A percentile compares a stretch with the other conserved stretches of the same genome.
These are phyloP conservation scores for Trichoderma atroviride DNA, from an alignment of 2,329 filamentous ascomycete species.

Conservation along the genomic window DNA sequence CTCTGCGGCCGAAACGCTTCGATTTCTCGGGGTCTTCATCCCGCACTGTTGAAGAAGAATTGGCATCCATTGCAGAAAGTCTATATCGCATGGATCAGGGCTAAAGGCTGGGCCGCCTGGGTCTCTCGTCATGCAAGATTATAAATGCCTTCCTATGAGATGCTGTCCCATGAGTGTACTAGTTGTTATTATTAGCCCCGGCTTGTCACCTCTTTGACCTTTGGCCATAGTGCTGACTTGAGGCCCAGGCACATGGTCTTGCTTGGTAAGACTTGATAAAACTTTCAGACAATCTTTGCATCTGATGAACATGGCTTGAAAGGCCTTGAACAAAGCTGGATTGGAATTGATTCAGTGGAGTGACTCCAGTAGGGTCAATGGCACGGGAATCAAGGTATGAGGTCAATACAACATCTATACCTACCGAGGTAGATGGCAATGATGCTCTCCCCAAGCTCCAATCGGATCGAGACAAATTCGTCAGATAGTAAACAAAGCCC, in stretches of 20 bases:
- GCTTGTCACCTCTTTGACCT: slow-evolving; percentile 15
- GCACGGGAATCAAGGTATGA: background rate
- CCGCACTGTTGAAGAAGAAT: slow-evolving; percentile 47
- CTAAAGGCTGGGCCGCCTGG: slow-evolving; percentile 50
- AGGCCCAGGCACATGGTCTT: slow-evolving; percentile 42
- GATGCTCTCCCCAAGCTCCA: background rate
- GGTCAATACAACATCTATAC: background rate
- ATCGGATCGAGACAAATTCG: background rate
- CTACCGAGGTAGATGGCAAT: background rate
- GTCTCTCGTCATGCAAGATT: slow-evolving; percentile 51
- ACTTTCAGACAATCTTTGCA: background rate
- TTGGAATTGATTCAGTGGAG: background rate
- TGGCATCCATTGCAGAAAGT: slow-evolving; percentile 51
- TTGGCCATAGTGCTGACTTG: slow-evolving; percentile 9
- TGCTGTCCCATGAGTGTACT: background rate
- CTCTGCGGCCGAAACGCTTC: slow-evolving; percentile 46
- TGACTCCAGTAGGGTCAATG: background rate
- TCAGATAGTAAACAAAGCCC: background rate
- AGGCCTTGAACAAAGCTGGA: background rate
- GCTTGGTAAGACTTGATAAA: slow-evolving; percentile 1
- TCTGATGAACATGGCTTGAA: background rate
- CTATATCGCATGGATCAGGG: slow-evolving; percentile 30
- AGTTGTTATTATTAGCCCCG: background rate
- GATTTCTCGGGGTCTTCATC: slow-evolving; percentile 48
- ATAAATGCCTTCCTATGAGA: slow-evolving; percentile 33